Conservation (phyloP, 2,329 filamentous ascomycete species). For the Talaromyces sp. region DNA sequence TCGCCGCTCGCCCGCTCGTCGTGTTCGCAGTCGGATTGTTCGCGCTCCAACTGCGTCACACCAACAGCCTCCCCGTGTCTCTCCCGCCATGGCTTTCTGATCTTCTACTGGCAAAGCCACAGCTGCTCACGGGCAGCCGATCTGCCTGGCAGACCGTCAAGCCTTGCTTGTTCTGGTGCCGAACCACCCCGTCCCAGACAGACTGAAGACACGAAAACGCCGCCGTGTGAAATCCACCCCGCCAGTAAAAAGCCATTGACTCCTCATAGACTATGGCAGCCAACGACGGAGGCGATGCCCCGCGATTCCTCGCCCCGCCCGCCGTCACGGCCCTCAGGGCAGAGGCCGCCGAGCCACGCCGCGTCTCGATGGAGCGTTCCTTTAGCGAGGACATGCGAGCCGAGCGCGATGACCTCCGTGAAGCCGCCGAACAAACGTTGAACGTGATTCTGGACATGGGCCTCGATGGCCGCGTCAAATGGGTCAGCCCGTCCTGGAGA, state of each 20-base stretch:
- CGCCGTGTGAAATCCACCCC: not conserved
- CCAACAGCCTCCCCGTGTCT: not conserved
- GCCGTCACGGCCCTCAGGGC: conserved; percentile 41
- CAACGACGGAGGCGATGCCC: conserved; percentile 31
- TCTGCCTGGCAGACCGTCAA: conserved; percentile 42
- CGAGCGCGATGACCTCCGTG: conserved; percentile 87
- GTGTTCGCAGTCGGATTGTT: conserved; percentile 9
- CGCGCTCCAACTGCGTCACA: conserved; percentile 7
- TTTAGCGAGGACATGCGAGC: conserved; percentile 87
- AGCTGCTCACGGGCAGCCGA: conserved; percentile 38
- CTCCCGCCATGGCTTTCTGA: conserved; percentile 36
- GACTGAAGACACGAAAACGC: not conserved
- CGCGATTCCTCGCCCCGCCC: conserved; percentile 40
- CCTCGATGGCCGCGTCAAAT: conserved; percentile 83
- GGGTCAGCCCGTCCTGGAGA: conserved; percentile 94
- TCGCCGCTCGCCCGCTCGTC: not conserved
- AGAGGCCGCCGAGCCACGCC: conserved; percentile 37
- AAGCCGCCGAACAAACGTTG: conserved; percentile 91
- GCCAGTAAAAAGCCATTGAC: not conserved
- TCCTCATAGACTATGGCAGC: conserved; percentile 32
- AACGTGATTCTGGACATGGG: conserved; percentile 95
- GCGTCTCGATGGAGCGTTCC: conserved; percentile 52
- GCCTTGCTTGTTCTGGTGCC: conserved; percentile 22
- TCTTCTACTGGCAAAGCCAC: conserved; percentile 36
- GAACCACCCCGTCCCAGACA: not conserved